These are phyloP conservation scores for Planoprotostelium fungivorum DNA, from an alignment of 78 protist genomes.

Conservation along the genomic window DNA sequence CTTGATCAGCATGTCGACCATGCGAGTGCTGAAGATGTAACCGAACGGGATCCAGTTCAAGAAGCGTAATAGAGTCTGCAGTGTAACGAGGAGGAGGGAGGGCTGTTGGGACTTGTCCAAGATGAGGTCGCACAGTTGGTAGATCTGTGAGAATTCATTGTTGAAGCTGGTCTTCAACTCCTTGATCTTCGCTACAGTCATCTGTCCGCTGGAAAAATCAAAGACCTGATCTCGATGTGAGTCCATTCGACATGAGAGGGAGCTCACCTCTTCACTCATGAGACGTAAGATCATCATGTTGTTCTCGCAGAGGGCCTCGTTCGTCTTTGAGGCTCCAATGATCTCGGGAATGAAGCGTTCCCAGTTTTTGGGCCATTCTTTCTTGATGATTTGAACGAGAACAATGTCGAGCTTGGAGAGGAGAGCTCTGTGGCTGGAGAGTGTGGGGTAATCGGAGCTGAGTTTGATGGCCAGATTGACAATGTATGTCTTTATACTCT, in stretches of 20 bases:
- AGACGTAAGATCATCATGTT: constrained; percentile 89
- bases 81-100: constrained; percentile 60
- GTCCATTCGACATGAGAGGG: background rate
- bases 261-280: constrained; percentile 51
- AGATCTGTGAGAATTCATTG: constrained; percentile 83
- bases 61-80: constrained; percentile 84
- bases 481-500: constrained; percentile 79
- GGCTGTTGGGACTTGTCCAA: constrained; percentile 44
- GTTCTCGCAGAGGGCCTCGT: constrained; percentile 92
- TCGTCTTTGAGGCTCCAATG: constrained; percentile 70
- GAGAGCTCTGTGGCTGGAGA: constrained; percentile 16
- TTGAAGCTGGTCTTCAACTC: constrained; percentile 80
- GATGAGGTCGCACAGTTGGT: constrained; percentile 75
- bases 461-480: constrained; percentile 71
- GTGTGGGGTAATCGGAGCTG: constrained; percentile 37
- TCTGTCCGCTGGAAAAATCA: constrained; percentile 85
- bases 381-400: constrained; percentile 93
- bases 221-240: constrained; percentile 78
- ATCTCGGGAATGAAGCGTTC: constrained; percentile 90
- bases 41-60: constrained; percentile 96
- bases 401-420: constrained; percentile 68
- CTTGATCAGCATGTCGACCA: constrained; percentile 16
- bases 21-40: constrained; percentile 86
- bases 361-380: constrained; percentile 98
- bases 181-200: constrained; percentile 77